Conservation (phyloP, 78 protist species). For the Parvularia atlantis region DNA sequence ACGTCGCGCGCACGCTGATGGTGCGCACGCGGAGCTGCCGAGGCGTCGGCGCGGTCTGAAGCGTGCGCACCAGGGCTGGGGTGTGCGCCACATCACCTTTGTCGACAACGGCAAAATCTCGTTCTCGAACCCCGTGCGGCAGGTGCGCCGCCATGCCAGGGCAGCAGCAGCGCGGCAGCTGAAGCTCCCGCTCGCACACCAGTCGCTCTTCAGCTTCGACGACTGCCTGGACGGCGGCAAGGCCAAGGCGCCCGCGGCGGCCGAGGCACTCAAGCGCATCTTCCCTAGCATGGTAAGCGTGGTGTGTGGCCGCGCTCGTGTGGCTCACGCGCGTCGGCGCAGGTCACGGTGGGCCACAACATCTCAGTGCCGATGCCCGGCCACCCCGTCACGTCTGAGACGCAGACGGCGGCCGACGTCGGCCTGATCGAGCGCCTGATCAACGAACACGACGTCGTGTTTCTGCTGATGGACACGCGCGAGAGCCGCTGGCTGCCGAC, state of each 20-base stretch:
- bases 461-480: constrained; percentile 89
- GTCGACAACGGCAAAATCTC: constrained; percentile 84
- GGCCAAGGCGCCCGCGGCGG: constrained; percentile 84
- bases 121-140: constrained; percentile 91
- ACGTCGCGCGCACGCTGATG: constrained; percentile 84
- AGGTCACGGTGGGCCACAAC: too few relatives aligned
- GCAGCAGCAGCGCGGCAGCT: too few relatives aligned
- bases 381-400: constrained; percentile 55
- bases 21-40: constrained; percentile 3
- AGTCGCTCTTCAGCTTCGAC: constrained; percentile 61
- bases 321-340: too few relatives aligned
- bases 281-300: constrained; percentile 32
- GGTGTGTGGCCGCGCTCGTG: neutral
- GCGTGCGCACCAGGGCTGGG: constrained; percentile 74
- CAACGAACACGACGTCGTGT: constrained; percentile 79
- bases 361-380: constrained; percentile 97
- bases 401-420: neutral
- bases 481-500: constrained; percentile 96
- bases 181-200: too few relatives aligned
- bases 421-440: constrained; percentile 42
- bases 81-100: constrained; percentile 83
- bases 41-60: neutral
- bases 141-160: too few relatives aligned
- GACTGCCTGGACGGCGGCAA: constrained; percentile 63
- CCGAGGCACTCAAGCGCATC: constrained; percentile 42